Percentiles rank a stretch among this genome's conserved stretches.
Conservation (phyloP, 1,139 yeast species). For the Scheffersomyces insectosa region DNA sequence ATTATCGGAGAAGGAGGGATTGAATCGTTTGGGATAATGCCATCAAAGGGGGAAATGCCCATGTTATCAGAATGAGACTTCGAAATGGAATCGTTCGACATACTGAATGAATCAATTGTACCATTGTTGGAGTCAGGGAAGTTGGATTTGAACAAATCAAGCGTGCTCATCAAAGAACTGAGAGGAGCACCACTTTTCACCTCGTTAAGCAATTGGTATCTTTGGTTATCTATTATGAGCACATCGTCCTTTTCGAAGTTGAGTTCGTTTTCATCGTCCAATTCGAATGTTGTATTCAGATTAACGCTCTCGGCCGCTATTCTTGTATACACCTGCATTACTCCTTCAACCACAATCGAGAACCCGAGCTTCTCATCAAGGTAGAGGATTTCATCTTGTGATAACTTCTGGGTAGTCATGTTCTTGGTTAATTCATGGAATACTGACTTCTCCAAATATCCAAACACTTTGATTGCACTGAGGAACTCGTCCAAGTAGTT, state of each 20-base stretch:
- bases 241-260: slow-evolving; percentile 42
- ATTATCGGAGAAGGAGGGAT: slow-evolving; percentile 4
- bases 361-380: slow-evolving; percentile 76
- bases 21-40: slow-evolving; percentile 7
- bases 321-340: slow-evolving; percentile 74
- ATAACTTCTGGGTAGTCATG: slow-evolving; percentile 85
- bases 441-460: slow-evolving; percentile 85
- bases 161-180: slow-evolving; percentile 77
- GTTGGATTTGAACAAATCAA: slow-evolving; percentile 53
- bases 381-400: slow-evolving; percentile 71
- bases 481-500: slow-evolving; percentile 84
- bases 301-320: slow-evolving; percentile 29
- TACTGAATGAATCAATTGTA: slow-evolving; percentile 35
- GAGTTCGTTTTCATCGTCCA: slow-evolving; percentile 21
- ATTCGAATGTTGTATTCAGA: slow-evolving; percentile 5
- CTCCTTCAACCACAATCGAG: slow-evolving; percentile 92
- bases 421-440: slow-evolving; percentile 90
- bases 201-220: slow-evolving; percentile 77
- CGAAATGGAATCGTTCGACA: slow-evolving; percentile 16
- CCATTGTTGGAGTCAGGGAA: slow-evolving; percentile 1
- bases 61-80: background rate
- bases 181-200: slow-evolving; percentile 85
- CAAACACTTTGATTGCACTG: slow-evolving; percentile 89
- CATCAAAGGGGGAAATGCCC: slow-evolving; percentile 7
- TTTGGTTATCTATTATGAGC: slow-evolving; percentile 47